Conservation (phyloP, 495 filamentous ascomycete species). For the Neurospora cerealis region DNA sequence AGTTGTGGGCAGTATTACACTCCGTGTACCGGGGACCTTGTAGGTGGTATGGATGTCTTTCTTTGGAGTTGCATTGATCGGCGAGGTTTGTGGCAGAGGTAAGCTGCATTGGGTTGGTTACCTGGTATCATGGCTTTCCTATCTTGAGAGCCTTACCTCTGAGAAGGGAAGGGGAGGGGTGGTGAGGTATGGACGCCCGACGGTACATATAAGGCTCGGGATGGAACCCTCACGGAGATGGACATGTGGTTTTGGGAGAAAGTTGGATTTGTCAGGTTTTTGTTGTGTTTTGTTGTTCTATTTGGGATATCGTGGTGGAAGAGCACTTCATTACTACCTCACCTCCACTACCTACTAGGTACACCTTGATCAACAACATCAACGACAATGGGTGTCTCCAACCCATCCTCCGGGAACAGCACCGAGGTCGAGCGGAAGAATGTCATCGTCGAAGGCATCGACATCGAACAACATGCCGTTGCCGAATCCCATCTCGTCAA, state of each 20-base stretch:
- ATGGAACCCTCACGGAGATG: neutral
- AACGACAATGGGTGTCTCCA: conserved; percentile 1
- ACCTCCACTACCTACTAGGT: neutral
- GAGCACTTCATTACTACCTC: neutral
- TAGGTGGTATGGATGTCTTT: neutral
- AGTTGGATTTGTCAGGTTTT: neutral
- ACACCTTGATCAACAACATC: neutral
- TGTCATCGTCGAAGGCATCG: neutral
- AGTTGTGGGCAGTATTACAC: neutral
- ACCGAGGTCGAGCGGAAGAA: conserved; percentile 7
- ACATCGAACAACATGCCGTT: conserved; percentile 15
- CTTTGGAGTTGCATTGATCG: neutral
- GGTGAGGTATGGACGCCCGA: neutral
- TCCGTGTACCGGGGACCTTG: neutral
- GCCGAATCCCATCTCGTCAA: conserved; percentile 27
- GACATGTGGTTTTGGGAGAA: neutral
- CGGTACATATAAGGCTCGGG: neutral
- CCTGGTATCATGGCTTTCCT: neutral
- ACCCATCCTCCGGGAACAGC: conserved; percentile 4
- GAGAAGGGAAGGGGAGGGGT: neutral
- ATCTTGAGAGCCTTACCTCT: neutral
- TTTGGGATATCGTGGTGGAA: neutral
- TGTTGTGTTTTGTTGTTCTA: neutral
- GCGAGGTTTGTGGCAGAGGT: neutral
- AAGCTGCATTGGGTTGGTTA: neutral